Evolutionary conservation across 1,284 basidiomycete species (phyloP), one percentile per base, ranked within the genome.

Genomic region (Cutaneotrichosporon daszewskae): DNA sequence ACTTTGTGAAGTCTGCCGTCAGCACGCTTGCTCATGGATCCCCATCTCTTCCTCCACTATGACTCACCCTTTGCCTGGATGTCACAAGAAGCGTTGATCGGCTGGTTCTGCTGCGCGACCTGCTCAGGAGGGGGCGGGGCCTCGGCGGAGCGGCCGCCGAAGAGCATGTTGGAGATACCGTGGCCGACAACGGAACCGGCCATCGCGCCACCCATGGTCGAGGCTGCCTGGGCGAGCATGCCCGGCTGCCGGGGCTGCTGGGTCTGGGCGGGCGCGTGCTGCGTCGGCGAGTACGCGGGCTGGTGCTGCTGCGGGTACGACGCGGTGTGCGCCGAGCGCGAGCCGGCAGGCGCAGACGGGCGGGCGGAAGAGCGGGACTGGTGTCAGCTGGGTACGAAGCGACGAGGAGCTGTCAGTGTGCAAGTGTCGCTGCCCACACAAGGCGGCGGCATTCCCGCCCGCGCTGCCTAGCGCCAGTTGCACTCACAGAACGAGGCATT

Each of bases 81-180:
- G 46, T 76, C 73, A 62, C 77, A 79, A 51, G 64, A 65, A 14
- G 66, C 72, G 19, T 66, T 72, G 23, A 46, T 41, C 19, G 40
- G 37, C 42, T 47, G 47, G 17, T 32, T 34, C 31, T 50, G 47
- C 49, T 57, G 54, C 40, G 45, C 45, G 45, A 60, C 54, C 45
- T 65, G 59, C 32, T 59, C 64, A 1, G 64, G 57, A 7, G 73
- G 68, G 18, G 69, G 66, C 19, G 58, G 51, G 10, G 58, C 55
- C 37, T 59, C 54, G 29, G 53, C 40, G 35, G 64, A 51, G 20
- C 64, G 57, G 35, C 72, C 72, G 17, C 77, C 77, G 48, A 77
- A 78, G 35, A 79, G 68, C 72, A 77, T 77, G 68, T 68, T 75
- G 43, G 64, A 69, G 49, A 79, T 69, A 33, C 76, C 77, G 64